phyloP scores from a whole-genome alignment of 2,329 filamentous ascomycete genomes.

The Pseudogymnoascus sp. region DNA sequence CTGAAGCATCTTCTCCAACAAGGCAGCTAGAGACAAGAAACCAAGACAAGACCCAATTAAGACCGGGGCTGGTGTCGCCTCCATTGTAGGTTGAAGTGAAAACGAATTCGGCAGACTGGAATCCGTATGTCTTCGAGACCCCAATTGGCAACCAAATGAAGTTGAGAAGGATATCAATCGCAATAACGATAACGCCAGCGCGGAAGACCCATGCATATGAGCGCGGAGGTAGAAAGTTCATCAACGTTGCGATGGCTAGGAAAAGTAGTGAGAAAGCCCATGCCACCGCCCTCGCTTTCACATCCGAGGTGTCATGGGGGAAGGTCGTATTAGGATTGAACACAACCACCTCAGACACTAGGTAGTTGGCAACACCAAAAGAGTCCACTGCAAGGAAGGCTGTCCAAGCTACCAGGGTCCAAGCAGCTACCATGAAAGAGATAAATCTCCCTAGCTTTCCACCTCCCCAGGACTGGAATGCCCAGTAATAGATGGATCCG shows the following conservation, averaged over 20 bases:
- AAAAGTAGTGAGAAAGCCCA: conserved; percentile 10
- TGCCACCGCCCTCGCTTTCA: conserved; percentile 7
- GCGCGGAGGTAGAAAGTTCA: conserved; percentile 8
- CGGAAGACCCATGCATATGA: conserved; percentile 9
- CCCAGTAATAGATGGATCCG: conserved; percentile 28
- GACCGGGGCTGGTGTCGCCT: conserved; percentile 14
- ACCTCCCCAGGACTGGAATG: conserved; percentile 23
- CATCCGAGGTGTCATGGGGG: conserved; percentile 4
- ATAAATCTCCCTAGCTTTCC: conserved; percentile 9
- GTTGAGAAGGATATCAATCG: conserved; percentile 37
- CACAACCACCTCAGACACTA: conserved; percentile 5
- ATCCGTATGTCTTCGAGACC: conserved; percentile 36
- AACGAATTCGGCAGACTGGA: conserved; percentile 36
- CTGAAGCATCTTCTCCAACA: conserved; percentile 25
- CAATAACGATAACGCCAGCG: conserved; percentile 20
- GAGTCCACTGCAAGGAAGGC: conserved; percentile 5
- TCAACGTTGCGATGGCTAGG: conserved; percentile 5
- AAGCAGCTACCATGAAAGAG: conserved; percentile 11
- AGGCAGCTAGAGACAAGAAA: conserved; percentile 23
- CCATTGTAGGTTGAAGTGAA: conserved; percentile 32
- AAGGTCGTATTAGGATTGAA: conserved; percentile 9
- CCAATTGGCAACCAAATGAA: conserved; percentile 39
- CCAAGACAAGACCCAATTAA: conserved; percentile 27
- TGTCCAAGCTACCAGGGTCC: conserved; percentile 12
- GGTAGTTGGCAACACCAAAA: conserved; percentile 8